These are phyloP conservation scores for Penicillium hesseltinei DNA, from an alignment of 2,329 filamentous ascomycete species.

Conservation along the genomic window DNA sequence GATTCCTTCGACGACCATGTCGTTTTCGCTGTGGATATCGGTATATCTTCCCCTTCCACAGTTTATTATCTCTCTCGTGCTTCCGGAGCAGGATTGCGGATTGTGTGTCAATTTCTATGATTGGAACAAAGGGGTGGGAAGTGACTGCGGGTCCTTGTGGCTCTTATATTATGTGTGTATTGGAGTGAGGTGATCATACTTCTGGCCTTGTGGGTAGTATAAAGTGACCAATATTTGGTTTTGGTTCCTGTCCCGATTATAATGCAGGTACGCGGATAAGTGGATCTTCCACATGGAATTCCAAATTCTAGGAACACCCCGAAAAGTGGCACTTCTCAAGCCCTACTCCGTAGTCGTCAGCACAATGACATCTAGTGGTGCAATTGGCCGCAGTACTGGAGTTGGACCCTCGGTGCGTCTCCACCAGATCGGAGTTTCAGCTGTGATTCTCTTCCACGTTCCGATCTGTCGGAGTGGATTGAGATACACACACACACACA, in stretches of 20 bases:
- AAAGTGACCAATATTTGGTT: background rate
- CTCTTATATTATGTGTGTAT: background rate
- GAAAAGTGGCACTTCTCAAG: background rate
- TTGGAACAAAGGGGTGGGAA: background rate
- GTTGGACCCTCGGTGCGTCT: background rate
- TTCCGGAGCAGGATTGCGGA: too few relatives aligned
- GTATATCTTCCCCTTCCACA: too few relatives aligned
- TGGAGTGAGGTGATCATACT: background rate
- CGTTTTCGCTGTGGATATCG: too few relatives aligned
- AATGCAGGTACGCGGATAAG: background rate
- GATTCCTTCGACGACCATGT: too few relatives aligned
- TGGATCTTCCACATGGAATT: background rate
- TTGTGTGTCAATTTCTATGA: background rate
- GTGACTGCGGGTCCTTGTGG: background rate
- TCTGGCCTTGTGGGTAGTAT: background rate
- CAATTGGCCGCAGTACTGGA: background rate
- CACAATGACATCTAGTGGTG: background rate
- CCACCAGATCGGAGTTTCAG: conserved; percentile 2
- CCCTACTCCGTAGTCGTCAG: background rate
- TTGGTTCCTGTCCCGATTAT: background rate
- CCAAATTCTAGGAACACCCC: background rate
- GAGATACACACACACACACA: too few relatives aligned
- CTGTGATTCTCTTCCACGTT: background rate
- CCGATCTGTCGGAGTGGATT: background rate
- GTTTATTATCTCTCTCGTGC: too few relatives aligned